Base-by-base conservation (phyloP, 805 yeast genomes). In the Myxozyma kluyveri region DNA sequence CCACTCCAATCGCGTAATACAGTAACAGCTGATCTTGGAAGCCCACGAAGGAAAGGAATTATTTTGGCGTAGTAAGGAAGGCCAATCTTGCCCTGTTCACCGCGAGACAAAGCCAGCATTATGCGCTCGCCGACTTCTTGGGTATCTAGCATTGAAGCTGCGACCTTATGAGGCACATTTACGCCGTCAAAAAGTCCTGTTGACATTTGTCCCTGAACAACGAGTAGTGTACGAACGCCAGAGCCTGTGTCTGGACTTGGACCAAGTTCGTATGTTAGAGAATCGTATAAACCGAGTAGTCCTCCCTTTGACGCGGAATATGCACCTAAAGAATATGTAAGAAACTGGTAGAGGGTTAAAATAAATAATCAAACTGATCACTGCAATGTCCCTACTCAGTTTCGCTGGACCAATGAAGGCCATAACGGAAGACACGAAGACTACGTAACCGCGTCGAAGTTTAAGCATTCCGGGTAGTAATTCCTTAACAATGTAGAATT, bases 251-350 rank as follows among this genome's bases (percentile, higher is more conserved):
- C 69, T 71, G 32, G 75, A 64, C 38, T 38, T 19, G 59, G 58
- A 6, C 86, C 86, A 31, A 86, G 65, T 66, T 85, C 91, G 64
- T 81, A 81, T 0, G 85, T 79, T 27, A 90, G 69, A 0, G 91
- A 82, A 63, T 87, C 95, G 66, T 89, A 96, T 39, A 88, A 69
- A 0, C 91, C 88, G 49, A 90, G 80, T 26, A 88, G 69, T 0
- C 95, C 96, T 0, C 93, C 82, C 65, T 90, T 90, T 10, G 95
- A 80, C 0, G 96, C 96, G 0, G 96, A 95, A 65, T 91, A 91
- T 0, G 86, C 86, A 42, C 83, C 55, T 56, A 39, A 14, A 23
- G 27, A 33, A 29, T 17, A 19, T 29, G 4, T 22, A 26, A 3
- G 22, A 10, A 36, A 2, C 4, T 9, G 7, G 23, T 10, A 19